Percentiles rank a stretch among this genome's conserved stretches.
Conservation (phyloP, 1,284 basidiomycete species). For the Heterobasidion occidentale region DNA sequence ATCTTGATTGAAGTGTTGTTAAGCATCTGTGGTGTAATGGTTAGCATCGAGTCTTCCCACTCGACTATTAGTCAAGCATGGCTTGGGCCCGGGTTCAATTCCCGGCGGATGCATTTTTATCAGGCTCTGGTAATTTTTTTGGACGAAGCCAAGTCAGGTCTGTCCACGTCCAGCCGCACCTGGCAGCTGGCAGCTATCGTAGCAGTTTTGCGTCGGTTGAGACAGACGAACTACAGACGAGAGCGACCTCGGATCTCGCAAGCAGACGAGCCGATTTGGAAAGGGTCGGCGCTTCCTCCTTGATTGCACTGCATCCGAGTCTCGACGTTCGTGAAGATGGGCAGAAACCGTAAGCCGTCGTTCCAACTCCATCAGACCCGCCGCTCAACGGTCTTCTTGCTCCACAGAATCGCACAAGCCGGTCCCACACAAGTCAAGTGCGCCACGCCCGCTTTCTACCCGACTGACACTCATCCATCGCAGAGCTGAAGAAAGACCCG, state of each 20-base stretch:
- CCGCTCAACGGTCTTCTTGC: constrained; percentile 1
- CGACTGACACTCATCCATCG: neutral
- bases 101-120: constrained; percentile 34
- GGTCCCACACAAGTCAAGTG: constrained; percentile 51
- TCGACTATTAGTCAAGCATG: constrained; percentile 12
- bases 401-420: constrained; percentile 35
- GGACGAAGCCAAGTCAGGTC: neutral
- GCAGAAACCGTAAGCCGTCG: constrained; percentile 43
- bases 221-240: too few relatives aligned
- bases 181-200: too few relatives aligned
- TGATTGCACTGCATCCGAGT: too few relatives aligned
- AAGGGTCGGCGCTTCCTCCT: too few relatives aligned
- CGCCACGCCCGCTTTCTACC: constrained; percentile 8
- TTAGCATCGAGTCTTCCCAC: constrained; percentile 5
- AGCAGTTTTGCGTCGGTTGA: too few relatives aligned
- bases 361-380: neutral
- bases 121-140: neutral
- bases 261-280: too few relatives aligned
- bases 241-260: too few relatives aligned
- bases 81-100: constrained; percentile 53
- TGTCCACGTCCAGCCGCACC: too few relatives aligned
- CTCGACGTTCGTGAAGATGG: constrained; percentile 28
- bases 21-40: constrained; percentile 4
- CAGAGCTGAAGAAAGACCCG: constrained; percentile 78
- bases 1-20: neutral